These are phyloP conservation scores for Prunus kanzakura DNA, from an alignment of 306 rosid species.

Conservation along the genomic window DNA sequence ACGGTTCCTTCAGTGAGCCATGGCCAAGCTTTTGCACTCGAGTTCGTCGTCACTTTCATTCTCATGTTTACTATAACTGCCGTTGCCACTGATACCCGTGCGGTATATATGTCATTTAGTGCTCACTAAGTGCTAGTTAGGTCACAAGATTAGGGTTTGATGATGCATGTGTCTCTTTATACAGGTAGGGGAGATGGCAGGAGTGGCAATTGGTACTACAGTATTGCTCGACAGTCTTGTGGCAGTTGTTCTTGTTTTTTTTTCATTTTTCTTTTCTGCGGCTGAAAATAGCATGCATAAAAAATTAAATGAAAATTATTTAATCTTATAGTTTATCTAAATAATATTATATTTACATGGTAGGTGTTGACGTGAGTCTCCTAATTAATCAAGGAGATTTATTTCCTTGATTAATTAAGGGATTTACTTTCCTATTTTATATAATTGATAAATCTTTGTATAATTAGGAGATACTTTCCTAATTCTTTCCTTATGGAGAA, in stretches of 20 bases:
- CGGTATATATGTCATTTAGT: conserved; percentile 21
- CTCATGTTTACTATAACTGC: conserved; percentile 51
- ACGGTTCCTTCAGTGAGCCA: conserved; percentile 44
- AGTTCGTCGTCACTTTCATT: conserved; percentile 48
- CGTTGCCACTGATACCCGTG: conserved; percentile 47
- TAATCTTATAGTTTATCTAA: background rate
- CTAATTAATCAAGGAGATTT: too few relatives aligned
- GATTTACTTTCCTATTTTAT: too few relatives aligned
- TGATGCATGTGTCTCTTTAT: background rate
- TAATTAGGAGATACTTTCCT: too few relatives aligned
- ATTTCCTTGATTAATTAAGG: too few relatives aligned
- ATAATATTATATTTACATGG: background rate
- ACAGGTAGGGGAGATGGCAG: conserved; percentile 52
- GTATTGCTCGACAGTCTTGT: conserved; percentile 51
- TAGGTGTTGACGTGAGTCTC: too few relatives aligned
- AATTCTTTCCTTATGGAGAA: too few relatives aligned
- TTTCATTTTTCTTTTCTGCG: background rate
- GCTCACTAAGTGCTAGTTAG: too few relatives aligned
- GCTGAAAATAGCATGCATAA: too few relatives aligned
- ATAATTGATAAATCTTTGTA: too few relatives aligned
- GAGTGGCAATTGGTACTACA: conserved; percentile 52
- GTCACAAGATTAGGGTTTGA: too few relatives aligned
- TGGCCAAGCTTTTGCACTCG: conserved; percentile 43
- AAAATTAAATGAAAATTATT: background rate
- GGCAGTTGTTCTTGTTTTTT: conserved; percentile 13